Evolutionary conservation across 2,329 filamentous ascomycete species (phyloP).

Genomic region (Fusarium citri): DNA sequence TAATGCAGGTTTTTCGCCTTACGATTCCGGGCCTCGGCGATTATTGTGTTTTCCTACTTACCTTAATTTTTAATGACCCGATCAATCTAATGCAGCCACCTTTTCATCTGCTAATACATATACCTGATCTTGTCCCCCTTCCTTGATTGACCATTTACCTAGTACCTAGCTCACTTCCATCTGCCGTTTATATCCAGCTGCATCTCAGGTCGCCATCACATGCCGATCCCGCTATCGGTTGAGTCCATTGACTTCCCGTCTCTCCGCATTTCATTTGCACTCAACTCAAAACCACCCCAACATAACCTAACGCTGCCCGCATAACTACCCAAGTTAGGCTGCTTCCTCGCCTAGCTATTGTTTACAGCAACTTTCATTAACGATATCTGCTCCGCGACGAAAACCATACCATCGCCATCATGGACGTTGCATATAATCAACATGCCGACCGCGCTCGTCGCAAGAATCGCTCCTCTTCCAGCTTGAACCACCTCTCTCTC

Average conservation of each 20-base stretch:
- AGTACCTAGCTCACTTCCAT: slow-evolving; percentile 8
- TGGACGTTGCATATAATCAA: slow-evolving; percentile 72
- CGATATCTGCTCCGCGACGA: neutral
- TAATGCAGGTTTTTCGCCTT: slow-evolving; percentile 5
- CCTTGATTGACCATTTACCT: slow-evolving; percentile 8
- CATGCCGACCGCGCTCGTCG: slow-evolving; percentile 68
- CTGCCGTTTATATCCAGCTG: slow-evolving; percentile 4
- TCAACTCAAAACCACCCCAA: slow-evolving; percentile 18
- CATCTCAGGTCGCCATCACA: slow-evolving; percentile 36
- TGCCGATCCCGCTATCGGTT: slow-evolving; percentile 37
- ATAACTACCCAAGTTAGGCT: slow-evolving; percentile 5
- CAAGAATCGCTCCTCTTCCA: slow-evolving; percentile 69
- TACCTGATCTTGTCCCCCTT: slow-evolving; percentile 8
- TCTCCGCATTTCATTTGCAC: slow-evolving; percentile 40
- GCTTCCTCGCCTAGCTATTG: neutral
- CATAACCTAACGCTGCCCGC: neutral
- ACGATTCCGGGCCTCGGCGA: slow-evolving; percentile 31
- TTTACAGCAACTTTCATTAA: slow-evolving; percentile 1
- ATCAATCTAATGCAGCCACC: slow-evolving; percentile 10
- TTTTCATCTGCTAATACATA: slow-evolving; percentile 14
- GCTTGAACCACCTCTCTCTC: slow-evolving; percentile 70
- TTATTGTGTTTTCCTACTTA: neutral
- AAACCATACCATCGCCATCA: slow-evolving; percentile 19
- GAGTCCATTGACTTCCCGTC: slow-evolving; percentile 21
- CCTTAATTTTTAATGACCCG: slow-evolving; percentile 1